These are phyloP conservation scores for Bretschneidera sinensis DNA, from an alignment of 345 rosid genomes.

Conservation along the genomic window DNA sequence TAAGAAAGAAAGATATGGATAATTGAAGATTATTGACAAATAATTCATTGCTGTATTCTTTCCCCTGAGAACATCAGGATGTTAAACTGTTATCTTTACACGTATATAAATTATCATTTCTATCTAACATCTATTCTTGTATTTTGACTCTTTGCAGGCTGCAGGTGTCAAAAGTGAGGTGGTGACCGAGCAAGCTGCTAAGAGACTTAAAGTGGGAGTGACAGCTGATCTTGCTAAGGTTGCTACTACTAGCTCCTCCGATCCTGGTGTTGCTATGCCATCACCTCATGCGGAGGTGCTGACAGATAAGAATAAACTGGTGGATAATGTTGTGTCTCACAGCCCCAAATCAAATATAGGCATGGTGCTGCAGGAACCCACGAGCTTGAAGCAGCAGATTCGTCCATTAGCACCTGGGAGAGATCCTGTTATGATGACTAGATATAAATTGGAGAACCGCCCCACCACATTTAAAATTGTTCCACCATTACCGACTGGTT, in stretches of 20 bases:
- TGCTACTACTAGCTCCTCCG: conserved; percentile 28
- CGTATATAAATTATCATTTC: too few relatives aligned
- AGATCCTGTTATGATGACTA: conserved; percentile 37
- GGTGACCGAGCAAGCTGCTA: conserved; percentile 52
- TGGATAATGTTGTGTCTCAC: conserved; percentile 32
- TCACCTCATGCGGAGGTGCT: conserved; percentile 31
- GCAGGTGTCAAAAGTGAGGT: conserved; percentile 61
- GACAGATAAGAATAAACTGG: conserved; percentile 35
- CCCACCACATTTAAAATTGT: conserved; percentile 63
- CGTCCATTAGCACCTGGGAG: conserved; percentile 30
- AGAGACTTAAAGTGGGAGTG: conserved; percentile 48
- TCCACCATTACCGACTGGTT: conserved; percentile 75
- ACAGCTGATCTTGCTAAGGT: conserved; percentile 36
- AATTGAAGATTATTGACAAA: not conserved
- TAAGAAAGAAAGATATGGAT: not conserved
- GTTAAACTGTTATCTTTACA: too few relatives aligned
- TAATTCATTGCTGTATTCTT: not conserved
- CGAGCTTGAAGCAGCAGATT: conserved; percentile 38
- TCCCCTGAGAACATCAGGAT: not conserved
- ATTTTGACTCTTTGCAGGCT: conserved; percentile 51
- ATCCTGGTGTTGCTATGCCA: conserved; percentile 28
- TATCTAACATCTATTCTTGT: conserved; percentile 7
- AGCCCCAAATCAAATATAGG: conserved; percentile 33
- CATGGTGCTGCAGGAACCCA: conserved; percentile 31
- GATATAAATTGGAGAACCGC: conserved; percentile 83